A percentile compares a stretch with the other conserved stretches of the same genome.
These are phyloP conservation scores for Holtermanniella nyarrowii DNA, from an alignment of 768 basidiomycete genomes.

Conservation along the genomic window DNA sequence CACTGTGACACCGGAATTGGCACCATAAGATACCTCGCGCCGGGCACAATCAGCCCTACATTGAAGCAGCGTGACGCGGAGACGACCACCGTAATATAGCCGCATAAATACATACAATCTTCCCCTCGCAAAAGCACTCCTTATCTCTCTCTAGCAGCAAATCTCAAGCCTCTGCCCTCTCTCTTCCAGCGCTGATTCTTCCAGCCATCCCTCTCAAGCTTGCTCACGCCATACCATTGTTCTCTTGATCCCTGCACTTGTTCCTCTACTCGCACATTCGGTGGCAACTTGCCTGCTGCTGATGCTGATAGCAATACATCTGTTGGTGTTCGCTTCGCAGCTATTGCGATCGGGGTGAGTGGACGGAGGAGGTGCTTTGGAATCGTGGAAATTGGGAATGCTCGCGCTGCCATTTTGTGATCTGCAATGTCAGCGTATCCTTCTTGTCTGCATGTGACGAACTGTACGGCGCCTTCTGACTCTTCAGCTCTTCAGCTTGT, in stretches of 20 bases:
- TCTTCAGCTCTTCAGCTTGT: no score
- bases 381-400: conserved; percentile 7
- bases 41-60: no score
- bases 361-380: conserved; percentile 12
- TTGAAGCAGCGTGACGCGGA: not conserved
- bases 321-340: conserved; percentile 10
- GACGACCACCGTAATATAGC: not conserved
- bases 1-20: no score
- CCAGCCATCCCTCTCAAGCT: conserved; percentile 8
- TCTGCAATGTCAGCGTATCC: not conserved
- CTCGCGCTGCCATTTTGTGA: not conserved
- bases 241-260: conserved; percentile 11
- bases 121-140: not conserved
- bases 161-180: conserved; percentile 22
- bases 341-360: conserved; percentile 3
- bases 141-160: conserved; percentile 23
- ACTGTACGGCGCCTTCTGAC: no score
- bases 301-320: conserved; percentile 7
- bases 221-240: conserved; percentile 12
- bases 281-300: conserved; percentile 5
- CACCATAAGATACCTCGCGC: no score
- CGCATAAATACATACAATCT: not conserved
- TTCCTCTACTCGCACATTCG: conserved; percentile 24
- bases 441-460: no score
- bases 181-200: conserved; percentile 8